phyloP scores from a whole-genome alignment of 1,284 basidiomycete genomes.

The Sanghuangporus weigelae region DNA sequence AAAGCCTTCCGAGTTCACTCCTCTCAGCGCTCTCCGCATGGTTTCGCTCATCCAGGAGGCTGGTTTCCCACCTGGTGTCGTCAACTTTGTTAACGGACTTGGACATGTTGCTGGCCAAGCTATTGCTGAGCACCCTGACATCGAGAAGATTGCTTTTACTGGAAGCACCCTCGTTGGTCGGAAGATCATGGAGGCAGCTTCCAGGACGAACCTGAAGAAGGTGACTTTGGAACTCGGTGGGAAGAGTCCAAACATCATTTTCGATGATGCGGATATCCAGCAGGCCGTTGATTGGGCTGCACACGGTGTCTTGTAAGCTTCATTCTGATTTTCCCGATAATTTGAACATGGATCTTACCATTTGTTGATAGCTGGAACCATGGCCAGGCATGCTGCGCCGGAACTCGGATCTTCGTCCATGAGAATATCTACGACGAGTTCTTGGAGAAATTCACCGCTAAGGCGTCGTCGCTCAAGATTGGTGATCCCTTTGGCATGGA shows the following conservation, averaged over 20 bases:
- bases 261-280: constrained; percentile 70
- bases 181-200: constrained; percentile 79
- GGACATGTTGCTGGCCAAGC: constrained; percentile 64
- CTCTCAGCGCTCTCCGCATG: constrained; percentile 70
- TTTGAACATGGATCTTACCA: not conserved
- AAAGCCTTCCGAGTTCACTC: constrained; percentile 90
- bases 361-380: constrained; percentile 56
- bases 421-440: constrained; percentile 78
- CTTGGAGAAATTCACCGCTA: constrained; percentile 53
- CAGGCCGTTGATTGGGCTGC: constrained; percentile 79
- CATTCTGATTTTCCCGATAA: not conserved
- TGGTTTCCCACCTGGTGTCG: constrained; percentile 65
- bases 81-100: constrained; percentile 68
- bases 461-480: constrained; percentile 53
- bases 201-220: constrained; percentile 82
- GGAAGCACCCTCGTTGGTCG: constrained; percentile 79
- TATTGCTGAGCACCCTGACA: constrained; percentile 56
- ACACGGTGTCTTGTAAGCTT: constrained; percentile 69
- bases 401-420: constrained; percentile 85
- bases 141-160: constrained; percentile 74
- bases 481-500: constrained; percentile 77
- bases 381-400: constrained; percentile 83
- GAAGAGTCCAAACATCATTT: constrained; percentile 81
- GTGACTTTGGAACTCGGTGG: constrained; percentile 93
- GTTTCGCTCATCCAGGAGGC: constrained; percentile 44